A percentile compares a stretch with the other conserved stretches of the same genome.
Evolutionary conservation across 2,329 filamentous ascomycete genomes (phyloP).

Genomic region (Polytolypa hystricis): DNA sequence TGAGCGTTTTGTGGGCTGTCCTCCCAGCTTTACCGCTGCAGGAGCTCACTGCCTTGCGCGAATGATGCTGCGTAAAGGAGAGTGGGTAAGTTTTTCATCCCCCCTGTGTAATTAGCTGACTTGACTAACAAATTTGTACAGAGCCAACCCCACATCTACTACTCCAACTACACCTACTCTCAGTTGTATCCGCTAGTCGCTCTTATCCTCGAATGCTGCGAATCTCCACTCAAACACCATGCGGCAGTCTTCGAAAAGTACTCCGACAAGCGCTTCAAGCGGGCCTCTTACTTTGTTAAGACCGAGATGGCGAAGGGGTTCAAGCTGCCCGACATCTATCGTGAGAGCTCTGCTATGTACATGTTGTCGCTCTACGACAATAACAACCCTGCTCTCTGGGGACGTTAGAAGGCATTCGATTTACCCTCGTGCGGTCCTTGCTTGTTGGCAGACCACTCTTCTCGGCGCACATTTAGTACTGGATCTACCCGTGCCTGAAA

Average conservation of each 20-base stretch:
- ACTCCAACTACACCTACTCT: conserved; percentile 81
- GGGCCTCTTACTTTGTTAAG: conserved; percentile 69
- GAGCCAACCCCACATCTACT: conserved; percentile 76
- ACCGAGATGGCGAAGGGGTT: conserved; percentile 56
- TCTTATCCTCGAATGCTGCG: conserved; percentile 79
- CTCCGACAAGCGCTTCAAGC: conserved; percentile 74
- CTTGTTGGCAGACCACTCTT: no score
- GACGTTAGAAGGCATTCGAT: no score
- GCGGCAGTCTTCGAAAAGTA: conserved; percentile 87
- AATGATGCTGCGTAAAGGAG: conserved; percentile 78
- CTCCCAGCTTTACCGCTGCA: conserved; percentile 81
- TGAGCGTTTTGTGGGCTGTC: conserved; percentile 85
- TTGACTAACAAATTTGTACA: conserved; percentile 26
- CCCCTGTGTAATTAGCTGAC: background rate
- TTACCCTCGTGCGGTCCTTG: no score
- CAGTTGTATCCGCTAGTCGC: conserved; percentile 70
- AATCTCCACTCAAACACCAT: conserved; percentile 70
- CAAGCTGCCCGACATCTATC: conserved; percentile 31
- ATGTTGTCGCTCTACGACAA: conserved; percentile 5
- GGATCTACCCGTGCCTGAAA: no score
- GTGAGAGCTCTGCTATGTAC: conserved; percentile 9
- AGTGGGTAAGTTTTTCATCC: conserved; percentile 59
- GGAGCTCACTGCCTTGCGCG: conserved; percentile 87
- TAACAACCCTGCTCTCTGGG: no score
- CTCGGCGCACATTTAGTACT: no score